Percentiles rank a stretch among this genome's conserved stretches.
Conservation (phyloP, 2,329 filamentous ascomycete species). For the Beauveria sp. region DNA sequence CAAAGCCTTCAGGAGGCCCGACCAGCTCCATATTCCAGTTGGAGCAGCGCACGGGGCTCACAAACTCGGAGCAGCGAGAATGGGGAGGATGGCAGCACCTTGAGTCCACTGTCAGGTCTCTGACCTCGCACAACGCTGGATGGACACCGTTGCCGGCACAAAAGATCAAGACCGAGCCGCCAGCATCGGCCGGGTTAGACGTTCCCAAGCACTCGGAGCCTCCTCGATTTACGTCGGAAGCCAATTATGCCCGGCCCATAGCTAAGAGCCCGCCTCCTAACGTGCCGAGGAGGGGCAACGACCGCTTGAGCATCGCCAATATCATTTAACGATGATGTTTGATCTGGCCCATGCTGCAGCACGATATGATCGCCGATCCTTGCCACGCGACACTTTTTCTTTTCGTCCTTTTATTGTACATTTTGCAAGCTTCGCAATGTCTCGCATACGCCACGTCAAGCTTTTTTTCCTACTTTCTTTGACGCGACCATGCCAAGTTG, state of each 20-base stretch:
- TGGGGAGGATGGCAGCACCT: conserved; percentile 79
- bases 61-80: conserved; percentile 50
- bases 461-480: neutral
- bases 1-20: conserved; percentile 16
- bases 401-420: neutral
- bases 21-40: conserved; percentile 34
- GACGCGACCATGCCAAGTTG: neutral
- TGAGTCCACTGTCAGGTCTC: conserved; percentile 38
- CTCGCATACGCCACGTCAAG: neutral
- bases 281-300: conserved; percentile 19
- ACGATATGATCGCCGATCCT: neutral
- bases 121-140: conserved; percentile 26
- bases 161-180: conserved; percentile 29
- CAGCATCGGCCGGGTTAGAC: conserved; percentile 20
- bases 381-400: neutral
- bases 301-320: conserved; percentile 35
- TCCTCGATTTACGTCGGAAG: conserved; percentile 5
- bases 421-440: neutral
- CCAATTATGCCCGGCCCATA: conserved; percentile 17
- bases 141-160: conserved; percentile 26
- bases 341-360: neutral
- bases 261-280: conserved; percentile 20
- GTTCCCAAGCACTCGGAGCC: conserved; percentile 12
- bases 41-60: conserved; percentile 44
- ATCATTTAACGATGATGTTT: conserved; percentile 30